Percentiles rank a stretch among this genome's conserved stretches.
Conservation (phyloP, 2,329 filamentous ascomycete genomes). For the Trichoderma polysporum region DNA sequence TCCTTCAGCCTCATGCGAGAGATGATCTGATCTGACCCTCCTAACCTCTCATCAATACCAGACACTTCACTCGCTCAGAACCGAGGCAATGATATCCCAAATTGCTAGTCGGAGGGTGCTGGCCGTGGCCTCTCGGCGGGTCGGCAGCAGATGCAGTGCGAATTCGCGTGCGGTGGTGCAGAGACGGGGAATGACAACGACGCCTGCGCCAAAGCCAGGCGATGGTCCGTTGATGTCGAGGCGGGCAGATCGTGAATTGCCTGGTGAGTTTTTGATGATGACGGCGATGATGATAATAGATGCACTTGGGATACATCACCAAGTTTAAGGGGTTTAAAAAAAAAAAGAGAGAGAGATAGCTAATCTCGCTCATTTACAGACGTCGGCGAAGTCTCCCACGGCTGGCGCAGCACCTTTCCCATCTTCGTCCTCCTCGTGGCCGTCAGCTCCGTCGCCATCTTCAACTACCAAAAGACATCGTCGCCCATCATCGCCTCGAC, state of each 20-base stretch:
- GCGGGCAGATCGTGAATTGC: slow-evolving; percentile 64
- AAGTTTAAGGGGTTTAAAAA: neutral
- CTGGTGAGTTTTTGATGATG: slow-evolving; percentile 44
- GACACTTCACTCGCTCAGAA: neutral
- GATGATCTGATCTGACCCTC: slow-evolving; percentile 7
- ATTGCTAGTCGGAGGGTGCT: slow-evolving; percentile 28
- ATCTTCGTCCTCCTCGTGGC: slow-evolving; percentile 74
- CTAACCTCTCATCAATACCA: neutral
- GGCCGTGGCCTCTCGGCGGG: slow-evolving; percentile 26
- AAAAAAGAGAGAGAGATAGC: neutral
- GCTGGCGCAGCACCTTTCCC: slow-evolving; percentile 73
- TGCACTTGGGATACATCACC: neutral
- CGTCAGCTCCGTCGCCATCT: slow-evolving; percentile 77
- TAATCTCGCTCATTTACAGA: slow-evolving; percentile 27
- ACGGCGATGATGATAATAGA: no score
- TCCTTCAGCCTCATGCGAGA: slow-evolving; percentile 18
- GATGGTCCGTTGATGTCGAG: slow-evolving; percentile 65
- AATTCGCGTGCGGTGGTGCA: slow-evolving; percentile 27
- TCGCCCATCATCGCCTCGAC: slow-evolving; percentile 82
- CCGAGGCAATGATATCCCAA: slow-evolving; percentile 24
- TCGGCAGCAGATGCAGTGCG: slow-evolving; percentile 18
- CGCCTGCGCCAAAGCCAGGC: slow-evolving; percentile 57
- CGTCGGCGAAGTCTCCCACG: slow-evolving; percentile 47
- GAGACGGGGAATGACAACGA: slow-evolving; percentile 51
- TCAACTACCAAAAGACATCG: slow-evolving; percentile 99